These are phyloP conservation scores for Choiromyces venosus DNA, from an alignment of 495 filamentous ascomycete genomes.

Conservation along the genomic window DNA sequence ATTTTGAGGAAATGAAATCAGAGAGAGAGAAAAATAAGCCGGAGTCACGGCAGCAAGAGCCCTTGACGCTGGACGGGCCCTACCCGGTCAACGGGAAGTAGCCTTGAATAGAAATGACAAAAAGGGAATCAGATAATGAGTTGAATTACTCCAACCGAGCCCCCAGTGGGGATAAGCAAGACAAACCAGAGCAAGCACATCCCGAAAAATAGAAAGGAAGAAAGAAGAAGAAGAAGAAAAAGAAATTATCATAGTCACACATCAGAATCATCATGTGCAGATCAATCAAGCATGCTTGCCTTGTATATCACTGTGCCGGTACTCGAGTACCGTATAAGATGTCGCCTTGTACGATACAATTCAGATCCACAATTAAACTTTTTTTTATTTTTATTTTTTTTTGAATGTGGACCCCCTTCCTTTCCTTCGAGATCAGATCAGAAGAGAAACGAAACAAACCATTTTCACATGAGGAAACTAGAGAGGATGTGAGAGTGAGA, in stretches of 20 bases:
- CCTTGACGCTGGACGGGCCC: neutral
- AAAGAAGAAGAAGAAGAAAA: neutral
- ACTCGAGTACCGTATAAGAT: no score
- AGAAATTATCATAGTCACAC: neutral
- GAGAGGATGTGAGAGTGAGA: neutral
- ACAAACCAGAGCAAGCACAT: neutral
- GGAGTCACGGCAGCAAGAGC: neutral
- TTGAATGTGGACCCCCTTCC: neutral
- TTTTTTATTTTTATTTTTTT: neutral
- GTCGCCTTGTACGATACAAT: neutral
- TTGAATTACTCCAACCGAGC: neutral
- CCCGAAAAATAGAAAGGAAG: neutral
- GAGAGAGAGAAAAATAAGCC: neutral
- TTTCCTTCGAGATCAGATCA: neutral
- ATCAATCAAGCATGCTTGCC: constrained; percentile 4
- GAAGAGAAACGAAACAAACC: neutral
- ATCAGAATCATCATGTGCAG: neutral
- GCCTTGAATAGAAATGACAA: neutral
- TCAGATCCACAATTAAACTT: neutral
- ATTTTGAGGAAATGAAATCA: neutral
- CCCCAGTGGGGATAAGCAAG: neutral
- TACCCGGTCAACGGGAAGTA: constrained; percentile 1
- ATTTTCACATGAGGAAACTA: neutral
- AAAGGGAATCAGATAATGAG: no score
- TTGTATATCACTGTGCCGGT: no score